phyloP scores from a whole-genome alignment of 129 eudicot species.

The Flaveria robusta region DNA sequence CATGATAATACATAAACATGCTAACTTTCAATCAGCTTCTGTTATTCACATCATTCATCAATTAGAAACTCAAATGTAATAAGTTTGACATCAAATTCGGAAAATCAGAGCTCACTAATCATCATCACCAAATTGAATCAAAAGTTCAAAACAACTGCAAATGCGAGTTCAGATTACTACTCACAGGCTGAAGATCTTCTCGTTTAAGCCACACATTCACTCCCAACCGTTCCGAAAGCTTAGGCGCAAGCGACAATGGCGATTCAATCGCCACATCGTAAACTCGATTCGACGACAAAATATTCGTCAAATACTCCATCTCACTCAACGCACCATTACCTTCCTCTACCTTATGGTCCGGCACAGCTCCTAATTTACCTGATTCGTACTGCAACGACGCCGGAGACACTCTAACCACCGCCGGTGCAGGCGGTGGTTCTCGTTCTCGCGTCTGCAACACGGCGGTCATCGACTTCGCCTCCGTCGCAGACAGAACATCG shows the following conservation, averaged over 20 bases:
- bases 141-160: not conserved
- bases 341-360: constrained; percentile 30
- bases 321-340: constrained; percentile 30
- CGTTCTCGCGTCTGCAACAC: not conserved
- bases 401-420: constrained; percentile 10
- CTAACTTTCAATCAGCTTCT: too few relatives aligned
- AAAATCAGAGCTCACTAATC: too few relatives aligned
- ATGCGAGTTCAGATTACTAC: not conserved
- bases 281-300: constrained; percentile 43
- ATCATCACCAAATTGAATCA: constrained; percentile 4
- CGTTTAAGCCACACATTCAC: constrained; percentile 72
- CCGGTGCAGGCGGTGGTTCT: not conserved
- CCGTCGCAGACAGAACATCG: not conserved
- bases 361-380: constrained; percentile 38
- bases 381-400: constrained; percentile 43
- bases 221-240: constrained; percentile 66
- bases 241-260: constrained; percentile 58
- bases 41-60: too few relatives aligned
- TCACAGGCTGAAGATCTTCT: constrained; percentile 77
- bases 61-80: too few relatives aligned
- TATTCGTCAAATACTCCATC: constrained; percentile 51
- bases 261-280: constrained; percentile 65
- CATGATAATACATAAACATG: too few relatives aligned
- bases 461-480: not conserved
- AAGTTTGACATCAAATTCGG: too few relatives aligned